Conservation (phyloP, 352 stramenopile genomes). For the Aphanomyces stellatus region DNA sequence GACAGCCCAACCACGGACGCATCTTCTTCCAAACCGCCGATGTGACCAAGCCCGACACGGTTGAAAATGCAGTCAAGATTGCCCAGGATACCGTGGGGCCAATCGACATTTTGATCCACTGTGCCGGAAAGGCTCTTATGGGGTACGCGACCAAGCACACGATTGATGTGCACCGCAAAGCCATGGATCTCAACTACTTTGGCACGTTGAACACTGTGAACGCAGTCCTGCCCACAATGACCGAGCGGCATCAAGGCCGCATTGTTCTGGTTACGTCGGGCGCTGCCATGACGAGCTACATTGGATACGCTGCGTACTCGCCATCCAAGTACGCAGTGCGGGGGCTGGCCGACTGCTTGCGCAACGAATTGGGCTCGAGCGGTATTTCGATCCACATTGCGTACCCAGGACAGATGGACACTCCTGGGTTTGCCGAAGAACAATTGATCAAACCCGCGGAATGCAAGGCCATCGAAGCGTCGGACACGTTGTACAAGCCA, state of each 20-base stretch:
- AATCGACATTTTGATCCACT: constrained; percentile 10
- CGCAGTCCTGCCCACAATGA: constrained; percentile 6
- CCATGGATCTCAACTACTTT: constrained; percentile 23
- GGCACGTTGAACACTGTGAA: constrained; percentile 15
- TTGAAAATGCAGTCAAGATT: neutral
- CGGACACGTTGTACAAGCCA: constrained; percentile 15
- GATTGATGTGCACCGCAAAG: neutral
- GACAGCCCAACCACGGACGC: neutral
- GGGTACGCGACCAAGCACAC: neutral
- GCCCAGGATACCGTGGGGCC: neutral
- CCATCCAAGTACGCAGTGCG: constrained; percentile 21
- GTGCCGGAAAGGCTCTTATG: constrained; percentile 6
- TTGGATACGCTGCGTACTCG: constrained; percentile 21
- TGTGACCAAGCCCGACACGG: neutral
- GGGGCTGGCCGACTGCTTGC: constrained; percentile 15
- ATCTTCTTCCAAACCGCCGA: constrained; percentile 17
- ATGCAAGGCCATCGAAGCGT: constrained; percentile 21
- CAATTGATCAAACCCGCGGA: constrained; percentile 3
- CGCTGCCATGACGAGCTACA: constrained; percentile 10
- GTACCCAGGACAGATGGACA: constrained; percentile 19
- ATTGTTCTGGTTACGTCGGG: constrained; percentile 13
- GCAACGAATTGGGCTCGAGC: neutral
- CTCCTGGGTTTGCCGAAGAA: constrained; percentile 17
- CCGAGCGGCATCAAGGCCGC: neutral
- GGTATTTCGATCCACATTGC: constrained; percentile 19